These are phyloP conservation scores for Trypanosomatidae sp. DNA, from an alignment of 208 protist species.

Conservation along the genomic window DNA sequence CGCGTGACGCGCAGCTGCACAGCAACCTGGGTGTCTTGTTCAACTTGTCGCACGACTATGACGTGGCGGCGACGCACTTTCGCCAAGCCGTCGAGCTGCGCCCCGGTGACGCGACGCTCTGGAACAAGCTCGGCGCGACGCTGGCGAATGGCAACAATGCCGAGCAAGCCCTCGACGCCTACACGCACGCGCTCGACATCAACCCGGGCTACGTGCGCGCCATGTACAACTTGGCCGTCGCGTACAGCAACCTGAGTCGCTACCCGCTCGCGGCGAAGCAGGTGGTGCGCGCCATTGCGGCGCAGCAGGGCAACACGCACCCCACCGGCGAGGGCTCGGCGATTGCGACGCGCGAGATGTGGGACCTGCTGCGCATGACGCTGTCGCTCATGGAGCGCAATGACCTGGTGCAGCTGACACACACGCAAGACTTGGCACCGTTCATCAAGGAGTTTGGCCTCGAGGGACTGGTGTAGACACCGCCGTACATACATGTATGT, in stretches of 20 bases:
- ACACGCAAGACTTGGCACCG: conserved; percentile 32
- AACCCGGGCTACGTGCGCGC: conserved; percentile 81
- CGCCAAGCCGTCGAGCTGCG: conserved; percentile 49
- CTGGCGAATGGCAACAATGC: conserved; percentile 67
- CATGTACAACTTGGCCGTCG: conserved; percentile 85
- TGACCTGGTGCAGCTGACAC: conserved; percentile 67
- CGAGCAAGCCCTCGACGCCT: conserved; percentile 70
- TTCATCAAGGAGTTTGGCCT: conserved; percentile 70
- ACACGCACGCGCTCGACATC: conserved; percentile 77
- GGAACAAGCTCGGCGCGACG: conserved; percentile 88
- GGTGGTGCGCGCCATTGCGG: conserved; percentile 57
- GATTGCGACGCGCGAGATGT: conserved; percentile 49
- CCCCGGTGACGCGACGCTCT: conserved; percentile 59
- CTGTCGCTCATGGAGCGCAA: conserved; percentile 72
- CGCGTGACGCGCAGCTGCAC: conserved; percentile 49
- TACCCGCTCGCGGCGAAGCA: conserved; percentile 50
- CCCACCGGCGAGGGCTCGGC: conserved; percentile 33
- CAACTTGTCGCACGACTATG: conserved; percentile 72
- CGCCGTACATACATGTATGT: not conserved
- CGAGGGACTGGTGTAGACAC: conserved; percentile 39
- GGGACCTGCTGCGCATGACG: conserved; percentile 77
- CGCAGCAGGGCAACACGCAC: conserved; percentile 60
- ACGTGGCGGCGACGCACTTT: conserved; percentile 60
- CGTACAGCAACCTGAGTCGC: conserved; percentile 66
- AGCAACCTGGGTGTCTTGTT: conserved; percentile 73